phyloP scores from a whole-genome alignment of 139 green algal genomes.

The Axilococcus clingmanii region DNA sequence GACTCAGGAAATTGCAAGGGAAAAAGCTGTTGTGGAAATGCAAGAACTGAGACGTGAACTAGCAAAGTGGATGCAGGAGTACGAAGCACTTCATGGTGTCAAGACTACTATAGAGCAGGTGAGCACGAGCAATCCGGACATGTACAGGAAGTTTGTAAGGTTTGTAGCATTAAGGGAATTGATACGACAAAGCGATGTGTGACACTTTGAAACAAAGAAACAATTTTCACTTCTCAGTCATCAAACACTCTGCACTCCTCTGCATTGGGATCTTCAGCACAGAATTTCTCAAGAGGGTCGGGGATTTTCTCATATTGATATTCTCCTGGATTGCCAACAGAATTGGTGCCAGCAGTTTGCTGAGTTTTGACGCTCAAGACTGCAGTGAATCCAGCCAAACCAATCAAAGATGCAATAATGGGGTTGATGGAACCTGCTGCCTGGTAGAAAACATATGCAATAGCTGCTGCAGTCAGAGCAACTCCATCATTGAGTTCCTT shows the following conservation, averaged over 20 bases:
- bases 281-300: neutral
- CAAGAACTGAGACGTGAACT: slow-evolving; percentile 7
- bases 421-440: no score
- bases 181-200: neutral
- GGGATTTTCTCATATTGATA: neutral
- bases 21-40: slow-evolving; percentile 14
- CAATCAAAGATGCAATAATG: no score
- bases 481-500: no score
- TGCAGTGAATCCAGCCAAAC: no score
- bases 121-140: slow-evolving; percentile 4
- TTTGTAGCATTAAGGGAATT: slow-evolving; percentile 15
- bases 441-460: no score
- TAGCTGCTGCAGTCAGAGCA: no score
- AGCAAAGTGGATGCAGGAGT: slow-evolving; percentile 13
- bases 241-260: neutral
- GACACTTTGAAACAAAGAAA: no score
- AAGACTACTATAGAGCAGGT: slow-evolving; percentile 8
- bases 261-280: neutral
- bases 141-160: slow-evolving; percentile 11
- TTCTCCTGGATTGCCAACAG: no score
- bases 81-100: slow-evolving; percentile 6
- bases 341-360: no score
- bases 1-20: slow-evolving; percentile 1
- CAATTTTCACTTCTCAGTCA: no score
- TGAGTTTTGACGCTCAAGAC: no score